Conservation (phyloP, 1,284 basidiomycete species). For the Pholiota adiposa region DNA sequence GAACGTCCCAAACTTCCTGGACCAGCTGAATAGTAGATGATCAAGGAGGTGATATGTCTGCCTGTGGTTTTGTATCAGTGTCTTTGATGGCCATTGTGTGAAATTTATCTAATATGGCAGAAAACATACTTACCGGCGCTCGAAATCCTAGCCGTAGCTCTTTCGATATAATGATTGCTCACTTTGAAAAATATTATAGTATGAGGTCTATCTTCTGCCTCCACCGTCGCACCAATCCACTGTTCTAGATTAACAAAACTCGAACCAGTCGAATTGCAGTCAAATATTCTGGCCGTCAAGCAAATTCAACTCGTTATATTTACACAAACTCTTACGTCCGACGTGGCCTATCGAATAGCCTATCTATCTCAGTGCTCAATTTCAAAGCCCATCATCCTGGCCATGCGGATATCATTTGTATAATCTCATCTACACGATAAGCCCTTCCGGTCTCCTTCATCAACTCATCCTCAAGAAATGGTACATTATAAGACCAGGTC, state of each 20-base stretch:
- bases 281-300: not conserved
- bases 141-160: no score
- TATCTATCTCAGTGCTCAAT: constrained; percentile 1
- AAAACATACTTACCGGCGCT: not conserved
- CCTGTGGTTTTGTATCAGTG: not conserved
- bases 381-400: not conserved
- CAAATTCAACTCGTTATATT: not conserved
- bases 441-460: not conserved
- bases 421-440: not conserved
- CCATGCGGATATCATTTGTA: not conserved
- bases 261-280: not conserved
- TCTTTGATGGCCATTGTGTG: not conserved
- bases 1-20: not conserved
- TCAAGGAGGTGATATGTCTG: not conserved
- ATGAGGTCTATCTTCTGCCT: no score
- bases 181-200: no score
- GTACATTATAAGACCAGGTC: not conserved
- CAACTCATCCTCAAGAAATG: not conserved
- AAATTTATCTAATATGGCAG: not conserved
- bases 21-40: not conserved
- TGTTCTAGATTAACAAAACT: no score
- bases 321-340: not conserved
- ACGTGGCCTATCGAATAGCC: not conserved
- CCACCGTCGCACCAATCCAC: no score
- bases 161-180: no score